Conservation (phyloP, 306 rosid genomes). For the Cicer yamashitae region DNA sequence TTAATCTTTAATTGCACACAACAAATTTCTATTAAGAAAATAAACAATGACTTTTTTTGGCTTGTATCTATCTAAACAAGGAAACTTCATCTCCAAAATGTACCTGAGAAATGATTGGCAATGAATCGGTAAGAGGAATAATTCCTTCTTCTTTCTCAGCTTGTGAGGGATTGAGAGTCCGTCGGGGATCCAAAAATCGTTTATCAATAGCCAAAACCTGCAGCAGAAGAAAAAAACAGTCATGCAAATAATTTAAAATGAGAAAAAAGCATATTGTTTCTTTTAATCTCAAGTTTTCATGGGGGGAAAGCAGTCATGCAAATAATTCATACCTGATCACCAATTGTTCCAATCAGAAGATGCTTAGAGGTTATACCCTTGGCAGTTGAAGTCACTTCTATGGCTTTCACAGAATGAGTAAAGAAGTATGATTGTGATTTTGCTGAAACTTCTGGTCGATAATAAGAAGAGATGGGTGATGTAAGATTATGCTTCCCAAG, state of each 20-base stretch:
- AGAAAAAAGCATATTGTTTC: conserved; percentile 16
- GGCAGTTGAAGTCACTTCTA: conserved; percentile 87
- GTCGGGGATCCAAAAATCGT: conserved; percentile 87
- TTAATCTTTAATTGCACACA: not conserved
- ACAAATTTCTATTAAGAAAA: conserved; percentile 23
- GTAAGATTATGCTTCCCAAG: conserved; percentile 98
- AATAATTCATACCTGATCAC: conserved; percentile 79
- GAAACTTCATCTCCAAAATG: conserved; percentile 4
- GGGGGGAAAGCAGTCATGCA: conserved; percentile 11
- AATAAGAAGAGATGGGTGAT: conserved; percentile 81
- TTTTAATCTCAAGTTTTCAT: conserved; percentile 31
- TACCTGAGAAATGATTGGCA: conserved; percentile 94
- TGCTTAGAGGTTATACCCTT: conserved; percentile 98
- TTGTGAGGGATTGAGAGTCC: conserved; percentile 81
- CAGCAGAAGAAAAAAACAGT: conserved; percentile 17
- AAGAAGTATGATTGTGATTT: conserved; percentile 90
- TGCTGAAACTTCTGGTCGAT: conserved; percentile 80
- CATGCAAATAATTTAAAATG: conserved; percentile 25
- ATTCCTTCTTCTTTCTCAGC: conserved; percentile 97
- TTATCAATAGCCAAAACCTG: conserved; percentile 98
- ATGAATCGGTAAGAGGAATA: conserved; percentile 92
- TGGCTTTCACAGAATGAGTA: conserved; percentile 87
- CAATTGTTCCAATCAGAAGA: conserved; percentile 89
- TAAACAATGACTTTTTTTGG: not conserved
- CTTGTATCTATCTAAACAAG: not conserved